Percentiles rank a stretch among this genome's conserved stretches.
phyloP scores from a whole-genome alignment of 139 green algal genomes.

The Chlorella sp. region DNA sequence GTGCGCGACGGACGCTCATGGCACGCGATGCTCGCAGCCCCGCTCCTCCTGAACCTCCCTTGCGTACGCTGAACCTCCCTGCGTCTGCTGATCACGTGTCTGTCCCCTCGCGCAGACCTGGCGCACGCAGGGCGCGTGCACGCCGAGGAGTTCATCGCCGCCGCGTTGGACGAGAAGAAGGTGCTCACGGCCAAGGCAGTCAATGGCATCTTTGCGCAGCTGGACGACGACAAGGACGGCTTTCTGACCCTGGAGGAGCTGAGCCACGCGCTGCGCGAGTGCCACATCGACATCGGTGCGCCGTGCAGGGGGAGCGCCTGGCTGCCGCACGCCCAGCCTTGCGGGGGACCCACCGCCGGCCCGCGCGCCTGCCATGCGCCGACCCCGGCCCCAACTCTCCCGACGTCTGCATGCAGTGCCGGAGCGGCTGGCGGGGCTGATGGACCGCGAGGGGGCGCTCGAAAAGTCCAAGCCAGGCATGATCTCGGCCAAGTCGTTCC shows the following conservation, averaged over 20 bases:
- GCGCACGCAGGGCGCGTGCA: conserved; percentile 5
- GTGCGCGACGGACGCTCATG: no score
- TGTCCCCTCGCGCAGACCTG: conserved; percentile 22
- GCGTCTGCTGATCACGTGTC: no score
- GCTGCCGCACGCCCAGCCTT: no score
- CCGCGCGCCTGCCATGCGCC: not conserved
- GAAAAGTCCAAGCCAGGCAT: conserved; percentile 21
- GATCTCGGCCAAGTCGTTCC: conserved; percentile 21
- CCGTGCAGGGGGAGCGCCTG: no score
- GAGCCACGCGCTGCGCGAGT: conserved; percentile 30
- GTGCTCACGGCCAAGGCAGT: conserved; percentile 36
- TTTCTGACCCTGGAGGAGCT: conserved; percentile 25
- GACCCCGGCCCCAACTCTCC: not conserved
- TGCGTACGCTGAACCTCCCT: no score
- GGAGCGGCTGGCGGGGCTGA: conserved; percentile 22
- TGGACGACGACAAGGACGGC: conserved; percentile 37
- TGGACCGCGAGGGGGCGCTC: conserved; percentile 27
- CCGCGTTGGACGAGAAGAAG: conserved; percentile 53
- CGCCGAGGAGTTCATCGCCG: conserved; percentile 66
- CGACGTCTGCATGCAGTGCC: no score
- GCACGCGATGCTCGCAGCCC: no score
- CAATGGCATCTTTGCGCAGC: conserved; percentile 27
- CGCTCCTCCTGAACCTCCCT: no score
- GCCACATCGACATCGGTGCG: no score
- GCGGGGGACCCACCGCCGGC: no score